Conservation (phyloP, 1,284 basidiomycete species). For the Ceratobasidium sp. region DNA sequence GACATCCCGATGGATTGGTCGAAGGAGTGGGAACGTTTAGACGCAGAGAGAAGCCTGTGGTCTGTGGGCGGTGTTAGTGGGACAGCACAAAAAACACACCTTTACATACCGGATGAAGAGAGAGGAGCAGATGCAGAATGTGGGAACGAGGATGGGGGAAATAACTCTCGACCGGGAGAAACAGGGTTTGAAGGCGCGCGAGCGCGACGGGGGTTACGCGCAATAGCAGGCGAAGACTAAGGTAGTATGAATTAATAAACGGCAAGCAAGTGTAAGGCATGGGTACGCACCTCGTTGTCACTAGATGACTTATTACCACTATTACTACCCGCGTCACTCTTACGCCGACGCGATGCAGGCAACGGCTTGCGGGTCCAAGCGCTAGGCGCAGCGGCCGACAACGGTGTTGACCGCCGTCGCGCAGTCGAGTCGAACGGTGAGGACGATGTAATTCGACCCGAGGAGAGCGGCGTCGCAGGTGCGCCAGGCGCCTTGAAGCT, state of each 20-base stretch:
- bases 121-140: conserved; percentile 27
- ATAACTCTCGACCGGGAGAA: conserved; percentile 63
- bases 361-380: conserved; percentile 73
- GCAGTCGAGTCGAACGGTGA: conserved; percentile 75
- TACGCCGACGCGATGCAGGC: conserved; percentile 65
- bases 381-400: conserved; percentile 69
- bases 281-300: conserved; percentile 35
- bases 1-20: conserved; percentile 40
- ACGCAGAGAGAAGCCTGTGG: conserved; percentile 36
- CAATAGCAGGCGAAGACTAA: conserved; percentile 38
- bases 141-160: conserved; percentile 53
- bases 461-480: conserved; percentile 62
- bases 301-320: conserved; percentile 52
- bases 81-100: background rate
- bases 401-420: conserved; percentile 73
- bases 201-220: conserved; percentile 62
- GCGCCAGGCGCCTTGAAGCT: conserved; percentile 55
- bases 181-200: conserved; percentile 71
- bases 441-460: conserved; percentile 52
- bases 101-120: conserved; percentile 30
- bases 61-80: conserved; percentile 32
- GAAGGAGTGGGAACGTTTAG: conserved; percentile 43
- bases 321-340: conserved; percentile 73
- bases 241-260: background rate
- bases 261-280: background rate